Base-by-base conservation (phyloP, 2,329 filamentous ascomycete species). In the Ilyonectria robusta region DNA sequence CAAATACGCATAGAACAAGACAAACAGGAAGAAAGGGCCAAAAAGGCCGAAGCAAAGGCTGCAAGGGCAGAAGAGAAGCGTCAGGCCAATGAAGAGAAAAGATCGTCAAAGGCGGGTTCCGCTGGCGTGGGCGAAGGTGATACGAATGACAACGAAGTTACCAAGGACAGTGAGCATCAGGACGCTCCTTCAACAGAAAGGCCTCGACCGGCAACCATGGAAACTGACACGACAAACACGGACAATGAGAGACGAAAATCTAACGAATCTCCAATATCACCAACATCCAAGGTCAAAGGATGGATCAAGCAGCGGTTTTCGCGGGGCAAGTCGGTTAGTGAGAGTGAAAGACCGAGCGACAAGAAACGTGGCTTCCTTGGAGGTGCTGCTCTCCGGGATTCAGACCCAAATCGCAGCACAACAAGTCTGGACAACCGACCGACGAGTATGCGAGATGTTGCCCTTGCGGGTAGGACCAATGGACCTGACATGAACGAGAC, bases 251-350 rank as follows among this genome's bases (percentile, higher is more conserved):
- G 72, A 62, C 62, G 63, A 29, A 74, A 72, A 55, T 44, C 59
- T 1, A 65, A 70, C 6, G 75, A 75, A 13, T 68, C 70, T 4
- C 53, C 75, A 4, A 73, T 74, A 6, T 81, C 80, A 6, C 79
- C 80, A 17, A 80, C 77, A 4, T 78, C 79, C 56, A 84, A 83
- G 66, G 83, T 88, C 48, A 88, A 84, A 70, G 83, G 81, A 44
- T 89, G 88, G 88, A 81, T 90, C 60, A 89, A 86, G 76, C 85
- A 84, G 26, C 85, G 84, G 6, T 86, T 89, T 67, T 83, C 82
- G 0, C 80, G 81, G 6, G 78, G 82, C 9, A 84, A 83, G 62
- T 81, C 82, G 2, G 61, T 81, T 0, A 77, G 80, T 8, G 81
- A 83, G 11, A 77, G 79, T 0, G 78, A 80, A n/a, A 81, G 78